Evolutionary conservation across 495 filamentous ascomycete genomes (phyloP).

Genomic region (Paragyromitra xinjiangensis): DNA sequence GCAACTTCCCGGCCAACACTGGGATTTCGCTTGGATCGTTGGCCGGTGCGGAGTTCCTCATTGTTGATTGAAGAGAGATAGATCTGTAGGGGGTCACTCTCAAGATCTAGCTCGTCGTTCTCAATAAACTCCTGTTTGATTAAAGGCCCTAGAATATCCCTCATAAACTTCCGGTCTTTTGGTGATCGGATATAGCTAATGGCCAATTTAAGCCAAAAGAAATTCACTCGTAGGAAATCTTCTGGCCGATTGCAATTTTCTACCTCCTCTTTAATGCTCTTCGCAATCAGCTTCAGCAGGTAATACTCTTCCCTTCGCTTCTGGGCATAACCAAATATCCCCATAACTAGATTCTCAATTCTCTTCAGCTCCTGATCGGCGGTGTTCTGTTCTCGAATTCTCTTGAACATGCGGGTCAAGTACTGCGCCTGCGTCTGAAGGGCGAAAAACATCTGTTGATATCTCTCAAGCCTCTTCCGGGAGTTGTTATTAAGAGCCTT

Average conservation of each 20-base stretch:
- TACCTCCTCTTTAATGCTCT: conserved; percentile 86
- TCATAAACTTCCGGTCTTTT: conserved; percentile 88
- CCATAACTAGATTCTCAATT: conserved; percentile 93
- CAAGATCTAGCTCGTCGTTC: conserved; percentile 86
- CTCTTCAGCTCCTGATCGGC: conserved; percentile 91
- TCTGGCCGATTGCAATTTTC: conserved; percentile 75
- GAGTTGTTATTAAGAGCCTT: conserved; percentile 98
- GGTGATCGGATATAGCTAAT: conserved; percentile 89
- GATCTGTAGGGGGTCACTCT: conserved; percentile 98
- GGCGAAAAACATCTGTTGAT: conserved; percentile 97
- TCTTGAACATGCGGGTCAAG: conserved; percentile 83
- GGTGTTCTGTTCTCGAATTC: conserved; percentile 82
- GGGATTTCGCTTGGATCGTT: conserved; percentile 76
- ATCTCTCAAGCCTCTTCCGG: conserved; percentile 90
- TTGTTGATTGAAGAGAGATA: conserved; percentile 94
- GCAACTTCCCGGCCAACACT: conserved; percentile 89
- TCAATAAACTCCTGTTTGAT: conserved; percentile 90
- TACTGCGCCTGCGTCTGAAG: conserved; percentile 97
- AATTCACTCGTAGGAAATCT: conserved; percentile 87
- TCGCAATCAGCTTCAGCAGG: conserved; percentile 84
- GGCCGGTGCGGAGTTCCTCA: conserved; percentile 91
- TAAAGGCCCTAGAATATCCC: conserved; percentile 80
- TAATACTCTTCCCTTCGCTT: conserved; percentile 98
- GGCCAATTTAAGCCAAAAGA: conserved; percentile 90
- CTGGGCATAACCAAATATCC: conserved; percentile 95